These are phyloP conservation scores for Stephania japonica DNA, from an alignment of 164 flowering plant species.

Conservation along the genomic window DNA sequence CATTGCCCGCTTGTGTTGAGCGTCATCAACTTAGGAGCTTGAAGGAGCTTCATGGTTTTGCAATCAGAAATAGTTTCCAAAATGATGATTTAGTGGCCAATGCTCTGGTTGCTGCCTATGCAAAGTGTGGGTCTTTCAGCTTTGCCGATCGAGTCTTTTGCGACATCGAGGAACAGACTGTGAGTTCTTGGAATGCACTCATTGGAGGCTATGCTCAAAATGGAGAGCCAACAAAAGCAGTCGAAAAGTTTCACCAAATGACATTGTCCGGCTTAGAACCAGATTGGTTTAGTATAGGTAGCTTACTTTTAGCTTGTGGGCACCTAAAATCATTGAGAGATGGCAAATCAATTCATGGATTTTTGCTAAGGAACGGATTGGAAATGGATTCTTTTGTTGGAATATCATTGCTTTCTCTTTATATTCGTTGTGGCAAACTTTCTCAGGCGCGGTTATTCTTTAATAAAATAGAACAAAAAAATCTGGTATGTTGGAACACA, in stretches of 20 bases:
- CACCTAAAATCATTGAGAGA: constrained; percentile 28
- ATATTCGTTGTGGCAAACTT: constrained; percentile 37
- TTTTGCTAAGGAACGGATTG: constrained; percentile 44
- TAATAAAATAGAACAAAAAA: constrained; percentile 35
- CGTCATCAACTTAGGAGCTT: constrained; percentile 29
- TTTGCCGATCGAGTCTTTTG: constrained; percentile 40
- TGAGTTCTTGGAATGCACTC: constrained; percentile 68
- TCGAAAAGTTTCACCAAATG: constrained; percentile 45
- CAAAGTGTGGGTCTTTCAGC: constrained; percentile 50
- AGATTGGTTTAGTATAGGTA: constrained; percentile 49
- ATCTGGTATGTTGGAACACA: constrained; percentile 53
- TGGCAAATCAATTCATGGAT: constrained; percentile 62
- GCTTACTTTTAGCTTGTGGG: constrained; percentile 56
- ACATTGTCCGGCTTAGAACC: constrained; percentile 35
- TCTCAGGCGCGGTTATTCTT: constrained; percentile 33
- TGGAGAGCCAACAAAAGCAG: constrained; percentile 47
- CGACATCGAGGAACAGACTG: constrained; percentile 32
- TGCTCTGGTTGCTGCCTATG: constrained; percentile 59
- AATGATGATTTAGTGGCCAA: constrained; percentile 45
- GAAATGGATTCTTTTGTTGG: constrained; percentile 42
- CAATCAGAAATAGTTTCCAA: constrained; percentile 43
- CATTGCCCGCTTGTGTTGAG: constrained; percentile 39
- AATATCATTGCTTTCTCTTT: constrained; percentile 51
- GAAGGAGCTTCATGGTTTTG: constrained; percentile 67
- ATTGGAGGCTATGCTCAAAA: constrained; percentile 58